phyloP scores from a whole-genome alignment of 257 asterid species.

The Solanum pinnatisectum region DNA sequence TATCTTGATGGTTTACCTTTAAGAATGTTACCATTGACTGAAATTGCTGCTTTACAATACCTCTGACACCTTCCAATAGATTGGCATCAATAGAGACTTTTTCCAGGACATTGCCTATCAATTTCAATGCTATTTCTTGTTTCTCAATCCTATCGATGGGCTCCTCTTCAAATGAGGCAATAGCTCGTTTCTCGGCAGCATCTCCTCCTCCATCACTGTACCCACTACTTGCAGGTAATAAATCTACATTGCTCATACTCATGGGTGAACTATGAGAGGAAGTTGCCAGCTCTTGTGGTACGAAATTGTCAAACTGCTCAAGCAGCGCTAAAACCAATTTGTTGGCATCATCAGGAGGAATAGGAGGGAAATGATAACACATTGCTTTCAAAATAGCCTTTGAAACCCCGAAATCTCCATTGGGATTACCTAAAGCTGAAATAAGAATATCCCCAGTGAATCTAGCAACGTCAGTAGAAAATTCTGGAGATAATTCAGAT shows the following conservation, averaged over 20 bases:
- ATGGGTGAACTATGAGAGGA: conserved; percentile 32
- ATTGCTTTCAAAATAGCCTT: conserved; percentile 54
- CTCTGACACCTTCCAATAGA: conserved; percentile 74
- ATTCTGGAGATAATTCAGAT: conserved; percentile 46
- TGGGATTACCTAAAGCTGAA: conserved; percentile 32
- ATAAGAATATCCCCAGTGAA: conserved; percentile 68
- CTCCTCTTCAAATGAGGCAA: conserved; percentile 59
- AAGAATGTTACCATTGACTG: conserved; percentile 66
- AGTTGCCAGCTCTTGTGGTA: conserved; percentile 32
- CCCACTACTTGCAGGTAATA: conserved; percentile 30
- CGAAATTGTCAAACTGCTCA: conserved; percentile 50
- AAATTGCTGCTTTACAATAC: conserved; percentile 61
- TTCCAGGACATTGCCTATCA: conserved; percentile 53
- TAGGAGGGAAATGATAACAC: conserved; percentile 65
- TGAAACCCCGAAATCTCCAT: conserved; percentile 31
- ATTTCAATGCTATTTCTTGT: conserved; percentile 61
- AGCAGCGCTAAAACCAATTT: conserved; percentile 50
- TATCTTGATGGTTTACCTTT: conserved; percentile 37
- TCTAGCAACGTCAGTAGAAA: conserved; percentile 60
- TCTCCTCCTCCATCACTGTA: conserved; percentile 28
- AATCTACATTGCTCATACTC: conserved; percentile 66
- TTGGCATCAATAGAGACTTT: conserved; percentile 49
- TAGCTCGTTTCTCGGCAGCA: conserved; percentile 27
- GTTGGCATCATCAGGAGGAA: conserved; percentile 57
- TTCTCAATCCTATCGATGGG: conserved; percentile 66